Evolutionary conservation across 768 basidiomycete species (phyloP).

Genomic region (Postia placenta): DNA sequence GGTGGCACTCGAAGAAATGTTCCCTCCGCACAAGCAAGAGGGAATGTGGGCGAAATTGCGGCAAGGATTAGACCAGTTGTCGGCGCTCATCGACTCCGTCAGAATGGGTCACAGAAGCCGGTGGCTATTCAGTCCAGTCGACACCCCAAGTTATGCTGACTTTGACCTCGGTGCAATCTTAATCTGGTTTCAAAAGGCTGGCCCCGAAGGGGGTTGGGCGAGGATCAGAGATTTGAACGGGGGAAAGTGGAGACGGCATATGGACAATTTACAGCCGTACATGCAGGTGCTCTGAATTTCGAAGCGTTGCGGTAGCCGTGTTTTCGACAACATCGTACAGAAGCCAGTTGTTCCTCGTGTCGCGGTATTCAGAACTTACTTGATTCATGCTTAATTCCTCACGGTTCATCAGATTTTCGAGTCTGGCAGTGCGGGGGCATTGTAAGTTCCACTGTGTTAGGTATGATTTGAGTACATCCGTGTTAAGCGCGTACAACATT

Average conservation of each 20-base stretch:
- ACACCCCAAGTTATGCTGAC: conserved; percentile 1
- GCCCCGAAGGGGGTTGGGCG: conserved; percentile 1
- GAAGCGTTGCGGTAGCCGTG: no score
- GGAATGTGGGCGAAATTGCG: neutral
- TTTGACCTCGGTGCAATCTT: conserved; percentile 1
- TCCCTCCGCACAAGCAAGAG: neutral
- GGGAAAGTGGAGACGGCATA: neutral
- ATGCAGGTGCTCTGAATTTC: neutral
- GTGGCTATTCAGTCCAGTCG: conserved; percentile 1
- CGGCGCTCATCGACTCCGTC: neutral
- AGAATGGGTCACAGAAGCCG: neutral
- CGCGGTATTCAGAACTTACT: no score
- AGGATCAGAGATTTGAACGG: neutral
- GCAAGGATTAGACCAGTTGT: neutral
- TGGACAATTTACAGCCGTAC: neutral
- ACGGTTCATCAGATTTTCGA: no score
- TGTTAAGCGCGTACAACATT: no score
- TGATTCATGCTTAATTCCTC: no score
- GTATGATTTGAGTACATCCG: no score
- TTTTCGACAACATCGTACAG: no score
- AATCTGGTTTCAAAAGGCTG: conserved; percentile 1
- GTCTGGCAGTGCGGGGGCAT: no score
- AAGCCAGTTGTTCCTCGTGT: no score
- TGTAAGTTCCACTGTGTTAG: no score
- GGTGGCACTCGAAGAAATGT: conserved; percentile 2